These are phyloP conservation scores for Trichocladium antarcticum DNA, from an alignment of 495 filamentous ascomycete genomes.

Conservation along the genomic window DNA sequence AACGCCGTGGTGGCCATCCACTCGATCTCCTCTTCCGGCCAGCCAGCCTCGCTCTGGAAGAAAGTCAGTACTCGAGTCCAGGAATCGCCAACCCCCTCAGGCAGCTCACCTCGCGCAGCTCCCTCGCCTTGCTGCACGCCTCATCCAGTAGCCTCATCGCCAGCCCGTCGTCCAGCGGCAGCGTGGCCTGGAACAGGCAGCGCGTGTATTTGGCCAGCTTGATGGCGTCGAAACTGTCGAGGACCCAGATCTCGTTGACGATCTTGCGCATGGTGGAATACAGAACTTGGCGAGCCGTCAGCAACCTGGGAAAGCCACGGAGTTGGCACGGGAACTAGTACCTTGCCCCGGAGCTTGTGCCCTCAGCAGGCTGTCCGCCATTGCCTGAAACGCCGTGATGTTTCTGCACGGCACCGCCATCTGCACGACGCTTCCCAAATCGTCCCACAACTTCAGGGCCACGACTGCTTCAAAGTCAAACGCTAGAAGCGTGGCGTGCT, in stretches of 20 bases:
- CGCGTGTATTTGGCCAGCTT: constrained; percentile 61
- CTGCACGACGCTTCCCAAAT: constrained; percentile 49
- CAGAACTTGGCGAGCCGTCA: constrained; percentile 23
- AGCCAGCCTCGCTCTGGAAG: constrained; percentile 36
- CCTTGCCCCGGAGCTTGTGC: constrained; percentile 42
- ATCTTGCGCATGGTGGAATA: constrained; percentile 47
- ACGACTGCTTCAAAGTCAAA: constrained; percentile 70
- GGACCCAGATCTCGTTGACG: constrained; percentile 49
- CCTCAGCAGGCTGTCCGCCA: constrained; percentile 52
- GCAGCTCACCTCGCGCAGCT: constrained; percentile 30
- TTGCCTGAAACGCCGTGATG: constrained; percentile 35
- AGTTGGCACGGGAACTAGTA: constrained; percentile 8
- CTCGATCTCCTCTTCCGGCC: constrained; percentile 60
- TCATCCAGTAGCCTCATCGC: constrained; percentile 50
- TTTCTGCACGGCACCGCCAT: constrained; percentile 34
- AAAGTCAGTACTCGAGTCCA: not conserved
- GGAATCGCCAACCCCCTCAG: not conserved
- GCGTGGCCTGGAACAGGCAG: constrained; percentile 55
- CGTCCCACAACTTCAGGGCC: constrained; percentile 55
- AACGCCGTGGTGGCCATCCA: constrained; percentile 67
- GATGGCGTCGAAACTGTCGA: constrained; percentile 39
- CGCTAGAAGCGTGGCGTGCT: constrained; percentile 51
- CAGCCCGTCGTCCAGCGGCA: constrained; percentile 34
- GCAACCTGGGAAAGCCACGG: not conserved
- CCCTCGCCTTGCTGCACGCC: constrained; percentile 39